Percentiles rank a stretch among this genome's conserved stretches.
phyloP scores from a whole-genome alignment of 208 protist species.

The Trypanosoma congolense region DNA sequence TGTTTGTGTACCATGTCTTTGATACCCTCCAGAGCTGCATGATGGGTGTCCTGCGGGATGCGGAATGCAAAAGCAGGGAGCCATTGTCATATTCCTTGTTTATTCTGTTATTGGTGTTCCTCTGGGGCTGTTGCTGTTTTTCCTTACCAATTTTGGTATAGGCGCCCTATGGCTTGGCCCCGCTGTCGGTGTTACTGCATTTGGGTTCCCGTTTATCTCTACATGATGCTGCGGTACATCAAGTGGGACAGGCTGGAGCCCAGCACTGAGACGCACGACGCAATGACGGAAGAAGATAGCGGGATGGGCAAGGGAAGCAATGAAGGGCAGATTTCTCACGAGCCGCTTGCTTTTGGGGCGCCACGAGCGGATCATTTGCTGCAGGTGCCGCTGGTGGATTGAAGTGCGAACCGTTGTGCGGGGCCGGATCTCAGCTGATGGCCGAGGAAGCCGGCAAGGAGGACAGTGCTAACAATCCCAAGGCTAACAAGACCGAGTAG shows the following conservation, averaged over 20 bases:
- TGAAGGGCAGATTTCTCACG: too few species aligned
- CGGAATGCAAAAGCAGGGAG: slow-evolving; percentile 63
- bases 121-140: slow-evolving; percentile 70
- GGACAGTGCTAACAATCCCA: too few species aligned
- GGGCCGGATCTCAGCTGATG: too few species aligned
- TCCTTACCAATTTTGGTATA: slow-evolving; percentile 67
- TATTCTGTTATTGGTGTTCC: slow-evolving; percentile 67
- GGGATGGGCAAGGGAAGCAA: too few species aligned
- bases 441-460: too few species aligned
- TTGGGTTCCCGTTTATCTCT: slow-evolving; percentile 60
- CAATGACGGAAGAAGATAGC: background rate
- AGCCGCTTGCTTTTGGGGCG: too few species aligned
- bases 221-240: too few species aligned
- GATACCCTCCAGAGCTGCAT: slow-evolving; percentile 79
- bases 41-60: slow-evolving; percentile 77
- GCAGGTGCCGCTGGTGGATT: too few species aligned
- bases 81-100: slow-evolving; percentile 49
- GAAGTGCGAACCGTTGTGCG: too few species aligned
- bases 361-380: too few species aligned
- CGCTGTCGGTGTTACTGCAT: slow-evolving; percentile 35
- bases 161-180: slow-evolving; percentile 73
- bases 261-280: background rate
- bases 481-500: too few species aligned
- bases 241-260: background rate
- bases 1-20: slow-evolving; percentile 78